Base-by-base conservation (phyloP, 1,284 basidiomycete genomes). In the Ganoderma sinense region DNA sequence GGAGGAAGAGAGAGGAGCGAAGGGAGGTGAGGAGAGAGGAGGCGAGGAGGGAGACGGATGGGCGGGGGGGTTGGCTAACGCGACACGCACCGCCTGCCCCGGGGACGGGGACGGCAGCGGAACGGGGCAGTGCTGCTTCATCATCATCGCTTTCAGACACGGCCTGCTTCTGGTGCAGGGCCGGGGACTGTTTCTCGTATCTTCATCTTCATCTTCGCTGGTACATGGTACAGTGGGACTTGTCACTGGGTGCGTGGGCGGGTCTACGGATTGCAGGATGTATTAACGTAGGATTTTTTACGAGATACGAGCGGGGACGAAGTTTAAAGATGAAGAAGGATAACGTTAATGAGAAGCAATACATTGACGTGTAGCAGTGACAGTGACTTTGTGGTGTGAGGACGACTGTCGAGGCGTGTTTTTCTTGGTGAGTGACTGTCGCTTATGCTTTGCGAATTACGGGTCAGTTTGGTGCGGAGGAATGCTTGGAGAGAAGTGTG, bases 241-340 rank as follows among this genome's bases (percentile, higher is more conserved):
- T 13, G 48, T n/a, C n/a, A n/a, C n/a, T n/a, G n/a, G n/a, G n/a
- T n/a, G n/a, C n/a, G 11, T 51, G 48, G 23, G 48, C 45, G 39
- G 62, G 43, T 53, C 39, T 51, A 45, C 40, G 60, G 31, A 51
- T 31, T 69, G 69, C 70, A 69, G 64, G 65, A 67, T 69, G 62
- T 70, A 69, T 63, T 14, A 51, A 69, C 43, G 31, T 18, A 33
- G 59, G 33, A 6, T 43, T 33, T 43, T 64, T 56, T n/a, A 8
- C n/a, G 36, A 67, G 64, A 43, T n/a, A 8, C n/a, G 36, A 67
- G 64, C 39, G 40, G 62, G 31, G 56, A 45, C n/a, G 48, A 51
- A 51, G 23, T 10, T 26, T 26, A 13, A 31, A 16, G 33, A 43
- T 11, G 3, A n/a, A 31, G 53, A 51, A 41, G 45, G 18, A 63